Base-by-base conservation (phyloP, 176 grass and related monocot genomes). In the Musa acuminata region DNA sequence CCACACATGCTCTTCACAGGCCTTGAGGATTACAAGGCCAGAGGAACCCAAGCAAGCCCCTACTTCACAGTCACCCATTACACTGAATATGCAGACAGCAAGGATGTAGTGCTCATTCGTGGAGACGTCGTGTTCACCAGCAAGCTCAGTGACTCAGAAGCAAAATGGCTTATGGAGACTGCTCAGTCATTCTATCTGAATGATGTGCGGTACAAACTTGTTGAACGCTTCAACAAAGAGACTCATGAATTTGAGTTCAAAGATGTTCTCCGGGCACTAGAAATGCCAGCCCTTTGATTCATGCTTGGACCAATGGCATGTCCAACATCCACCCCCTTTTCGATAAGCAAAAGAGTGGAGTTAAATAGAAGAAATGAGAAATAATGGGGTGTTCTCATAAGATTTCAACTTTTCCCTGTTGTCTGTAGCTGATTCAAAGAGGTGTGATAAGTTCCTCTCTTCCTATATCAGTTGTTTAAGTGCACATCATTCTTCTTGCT, bases 21-120 rank as follows among this genome's bases (percentile, higher is more conserved):
- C 77, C 90, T 93, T 74, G 90, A 98, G 78, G 94, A 98, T 84
- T 98, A 93, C 53, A 98, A 93, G 87, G 94, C 94, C 69, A 91
- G 90, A 81, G 94, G 94, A 67, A 91, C 90, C 75, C 90, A 93
- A 89, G 94, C 90, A 79, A 93, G 94, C 75, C 94, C 88, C 21
- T 93, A 93, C 66, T 93, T 83, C 43, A 93, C 90, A 13, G 78
- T 91, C 16, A 91, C 87, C 52, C 83, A 91, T 83, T 93, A 93
- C 59, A 91, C 86, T 11, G 90, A 97, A 21, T 93, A 91, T 76
- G 82, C 87, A 59, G 86, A 93, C 75, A 91, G 82, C 69, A 90
- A 93, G 81, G 90, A 93, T 22, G 83, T 77, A 0, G 93, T 97
- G 64, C 83, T 97, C 59, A 71, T 97, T 66, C 85, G 94, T 11